phyloP scores from a whole-genome alignment of 2,329 filamentous ascomycete species.

The Colletotrichum sp. region DNA sequence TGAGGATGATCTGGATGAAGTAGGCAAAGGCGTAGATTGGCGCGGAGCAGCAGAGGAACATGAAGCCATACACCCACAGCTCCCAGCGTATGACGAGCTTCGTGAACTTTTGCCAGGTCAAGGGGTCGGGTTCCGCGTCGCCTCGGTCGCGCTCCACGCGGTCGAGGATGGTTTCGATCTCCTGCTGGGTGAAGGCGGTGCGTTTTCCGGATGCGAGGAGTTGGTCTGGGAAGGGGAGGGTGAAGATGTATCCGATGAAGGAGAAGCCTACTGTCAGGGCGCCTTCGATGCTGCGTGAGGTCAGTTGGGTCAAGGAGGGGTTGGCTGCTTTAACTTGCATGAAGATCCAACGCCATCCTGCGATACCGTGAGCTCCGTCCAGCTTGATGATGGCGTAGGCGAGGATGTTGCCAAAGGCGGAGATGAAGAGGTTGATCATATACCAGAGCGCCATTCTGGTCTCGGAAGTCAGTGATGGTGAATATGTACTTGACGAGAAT shows the following conservation, averaged over 20 bases:
- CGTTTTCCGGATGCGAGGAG: constrained; percentile 17
- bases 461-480: not conserved
- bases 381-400: constrained; percentile 38
- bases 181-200: constrained; percentile 2
- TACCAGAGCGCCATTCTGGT: constrained; percentile 31
- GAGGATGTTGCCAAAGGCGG: constrained; percentile 30
- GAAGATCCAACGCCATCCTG: constrained; percentile 35
- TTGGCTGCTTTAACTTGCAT: constrained; percentile 23
- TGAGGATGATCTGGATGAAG: constrained; percentile 66
- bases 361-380: constrained; percentile 45
- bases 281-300: constrained; percentile 7
- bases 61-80: constrained; percentile 43
- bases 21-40: constrained; percentile 66
- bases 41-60: constrained; percentile 53
- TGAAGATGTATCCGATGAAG: constrained; percentile 23
- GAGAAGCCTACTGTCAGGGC: constrained; percentile 34
- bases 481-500: not conserved
- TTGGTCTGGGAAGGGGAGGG: constrained; percentile 26
- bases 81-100: constrained; percentile 40
- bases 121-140: constrained; percentile 41
- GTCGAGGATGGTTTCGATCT: constrained; percentile 30
- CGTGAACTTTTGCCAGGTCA: constrained; percentile 37
- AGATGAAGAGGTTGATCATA: constrained; percentile 25
- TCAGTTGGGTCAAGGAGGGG: constrained; percentile 1
- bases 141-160: constrained; percentile 45